A percentile compares a stretch with the other conserved stretches of the same genome.
Conservation (phyloP, 345 rosid genomes). For the Eucalyptus shirleyi region DNA sequence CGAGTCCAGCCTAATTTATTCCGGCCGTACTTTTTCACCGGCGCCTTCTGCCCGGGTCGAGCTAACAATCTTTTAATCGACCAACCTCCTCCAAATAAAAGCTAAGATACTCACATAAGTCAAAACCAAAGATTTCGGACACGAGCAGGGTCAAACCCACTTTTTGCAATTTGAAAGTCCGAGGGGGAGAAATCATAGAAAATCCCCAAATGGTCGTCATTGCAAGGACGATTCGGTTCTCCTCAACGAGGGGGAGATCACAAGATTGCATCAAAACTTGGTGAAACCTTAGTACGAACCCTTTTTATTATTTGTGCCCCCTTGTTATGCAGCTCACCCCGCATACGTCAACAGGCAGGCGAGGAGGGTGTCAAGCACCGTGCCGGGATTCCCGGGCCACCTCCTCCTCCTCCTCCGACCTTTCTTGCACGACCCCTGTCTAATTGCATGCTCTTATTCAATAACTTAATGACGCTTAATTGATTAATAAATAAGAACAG, state of each 20-base stretch:
- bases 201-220: not conserved
- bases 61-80: not conserved
- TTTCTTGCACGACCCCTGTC: not conserved
- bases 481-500: not conserved
- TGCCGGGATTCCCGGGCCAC: not conserved
- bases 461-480: not conserved
- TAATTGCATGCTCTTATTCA: not conserved
- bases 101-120: not conserved
- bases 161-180: not conserved
- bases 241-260: not conserved
- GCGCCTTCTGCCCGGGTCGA: not conserved
- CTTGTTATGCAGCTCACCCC: not conserved
- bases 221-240: not conserved
- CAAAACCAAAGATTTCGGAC: not conserved
- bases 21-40: not conserved
- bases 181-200: not conserved
- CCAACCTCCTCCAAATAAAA: not conserved
- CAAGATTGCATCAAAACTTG: slow-evolving; percentile 1
- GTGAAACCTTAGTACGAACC: not conserved
- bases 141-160: not conserved
- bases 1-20: not conserved
- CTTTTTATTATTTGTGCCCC: not conserved
- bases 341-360: not conserved
- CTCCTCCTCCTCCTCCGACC: not conserved
- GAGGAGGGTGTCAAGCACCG: not conserved